Conservation (phyloP, 768 basidiomycete genomes). For the Suillus spraguei region DNA sequence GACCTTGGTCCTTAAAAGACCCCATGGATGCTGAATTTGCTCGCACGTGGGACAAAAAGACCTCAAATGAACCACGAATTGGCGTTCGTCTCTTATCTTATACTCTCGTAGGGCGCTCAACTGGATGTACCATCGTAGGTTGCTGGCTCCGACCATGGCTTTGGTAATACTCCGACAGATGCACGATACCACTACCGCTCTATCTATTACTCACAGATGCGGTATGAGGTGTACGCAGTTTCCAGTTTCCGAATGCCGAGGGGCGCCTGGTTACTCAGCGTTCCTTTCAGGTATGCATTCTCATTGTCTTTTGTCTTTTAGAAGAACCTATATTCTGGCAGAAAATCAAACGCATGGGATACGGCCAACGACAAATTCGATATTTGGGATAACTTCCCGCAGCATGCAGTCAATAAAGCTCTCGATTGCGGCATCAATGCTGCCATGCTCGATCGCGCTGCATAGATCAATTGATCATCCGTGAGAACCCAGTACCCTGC, state of each 20-base stretch:
- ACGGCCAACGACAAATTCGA: constrained; percentile 55
- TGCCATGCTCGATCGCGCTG: constrained; percentile 58
- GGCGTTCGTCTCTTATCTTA: constrained; percentile 36
- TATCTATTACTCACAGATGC: constrained; percentile 71
- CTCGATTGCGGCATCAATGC: constrained; percentile 63
- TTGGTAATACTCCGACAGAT: constrained; percentile 44
- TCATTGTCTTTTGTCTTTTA: constrained; percentile 12
- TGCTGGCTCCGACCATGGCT: constrained; percentile 36
- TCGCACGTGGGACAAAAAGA: constrained; percentile 39
- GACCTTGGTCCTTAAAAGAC: constrained; percentile 55
- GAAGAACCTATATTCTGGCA: neutral
- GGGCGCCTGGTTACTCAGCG: constrained; percentile 48
- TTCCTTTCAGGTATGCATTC: constrained; percentile 62
- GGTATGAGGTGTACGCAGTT: constrained; percentile 78
- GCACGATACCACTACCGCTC: constrained; percentile 78
- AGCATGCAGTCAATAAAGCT: constrained; percentile 52
- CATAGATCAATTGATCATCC: constrained; percentile 39
- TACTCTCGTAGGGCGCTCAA: neutral
- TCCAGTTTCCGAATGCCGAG: constrained; percentile 58
- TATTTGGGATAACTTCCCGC: constrained; percentile 62
- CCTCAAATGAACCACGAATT: constrained; percentile 36
- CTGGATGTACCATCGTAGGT: constrained; percentile 24
- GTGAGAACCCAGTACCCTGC: constrained; percentile 36
- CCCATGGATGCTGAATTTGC: constrained; percentile 46
- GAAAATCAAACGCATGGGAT: constrained; percentile 47